Base-by-base conservation (phyloP, 148 eudicot genomes). In the Fagopyrum homotropicum region DNA sequence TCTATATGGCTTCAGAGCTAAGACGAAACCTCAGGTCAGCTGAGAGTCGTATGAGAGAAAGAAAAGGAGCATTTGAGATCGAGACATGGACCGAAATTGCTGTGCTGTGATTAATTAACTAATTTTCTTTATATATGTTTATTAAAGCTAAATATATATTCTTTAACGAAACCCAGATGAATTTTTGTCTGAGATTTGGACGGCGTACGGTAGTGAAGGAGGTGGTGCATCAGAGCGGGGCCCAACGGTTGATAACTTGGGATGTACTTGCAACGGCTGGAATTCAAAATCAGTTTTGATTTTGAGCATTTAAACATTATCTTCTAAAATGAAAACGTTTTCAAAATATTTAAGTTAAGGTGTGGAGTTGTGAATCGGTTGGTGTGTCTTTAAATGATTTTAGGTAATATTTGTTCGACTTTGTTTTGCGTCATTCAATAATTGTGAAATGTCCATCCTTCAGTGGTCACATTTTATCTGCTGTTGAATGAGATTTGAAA, bases 71-170 rank as follows among this genome's bases (percentile, higher is more conserved):
- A 66, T 16, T 66, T 66, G 71, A 66, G 43, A 43, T 12, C 47
- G 43, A 66, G 71, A 66, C 71, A 66, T 17, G 43, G 71, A 66
- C 70, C 70, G 46, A 40, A 66, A 66, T 14, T 66, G 40, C 40
- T 66, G 46, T 66, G 40, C 40, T 66, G 46, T 1, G 46, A 66
- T 54, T 59, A 66, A 35, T 66, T 40, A 66, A 66, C 17, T 46
- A 45, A 14, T 35, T 66, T 30, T 35, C 40, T 35, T 4, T 66
- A 40, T 30, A 16, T 55, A 35, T 35, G 26, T 22, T 22, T 22
- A 15, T 51, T 19, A 0, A 26, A 17, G 68, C 43, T 61, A 61
- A 29, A 26, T 61, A 26, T 49, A 49, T 49, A 9, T 49, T 49
- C 52, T 49, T 35, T 35, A 35, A 35, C 40, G 52, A 55, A 2